Percentiles rank a stretch among this genome's conserved stretches.
phyloP scores from a whole-genome alignment of 2,329 filamentous ascomycete genomes.

The Hypomyces rosellus region DNA sequence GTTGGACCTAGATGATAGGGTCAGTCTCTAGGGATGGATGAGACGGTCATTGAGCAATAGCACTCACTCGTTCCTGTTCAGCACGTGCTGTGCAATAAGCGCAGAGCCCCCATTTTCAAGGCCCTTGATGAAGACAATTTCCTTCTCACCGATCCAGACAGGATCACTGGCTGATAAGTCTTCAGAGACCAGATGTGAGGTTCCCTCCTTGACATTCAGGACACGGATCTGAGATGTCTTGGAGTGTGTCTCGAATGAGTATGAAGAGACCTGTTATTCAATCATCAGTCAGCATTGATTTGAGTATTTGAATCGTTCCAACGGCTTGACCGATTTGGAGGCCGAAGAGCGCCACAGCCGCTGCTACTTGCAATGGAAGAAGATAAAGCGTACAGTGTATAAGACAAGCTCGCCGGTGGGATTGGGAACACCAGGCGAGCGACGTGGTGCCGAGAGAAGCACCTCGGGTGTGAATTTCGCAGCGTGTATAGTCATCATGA shows the following conservation, averaged over 20 bases:
- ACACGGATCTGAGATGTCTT: slow-evolving; percentile 64
- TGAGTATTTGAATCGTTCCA: too few relatives aligned
- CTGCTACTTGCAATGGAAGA: too few relatives aligned
- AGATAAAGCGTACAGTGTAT: slow-evolving; percentile 46
- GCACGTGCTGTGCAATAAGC: slow-evolving; percentile 35
- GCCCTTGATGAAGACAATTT: slow-evolving; percentile 50
- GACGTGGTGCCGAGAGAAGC: slow-evolving; percentile 67
- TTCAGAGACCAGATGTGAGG: slow-evolving; percentile 59
- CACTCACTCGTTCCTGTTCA: slow-evolving; percentile 34
- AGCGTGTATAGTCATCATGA: slow-evolving; percentile 62
- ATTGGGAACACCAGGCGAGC: slow-evolving; percentile 66
- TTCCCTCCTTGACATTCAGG: slow-evolving; percentile 61
- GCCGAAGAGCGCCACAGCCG: neutral
- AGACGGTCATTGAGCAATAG: neutral
- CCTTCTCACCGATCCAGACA: slow-evolving; percentile 66
- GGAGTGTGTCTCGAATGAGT: slow-evolving; percentile 71
- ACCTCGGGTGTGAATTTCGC: slow-evolving; percentile 71
- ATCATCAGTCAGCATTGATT: neutral
- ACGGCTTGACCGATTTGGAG: neutral
- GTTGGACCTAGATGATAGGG: slow-evolving; percentile 1
- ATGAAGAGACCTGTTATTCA: slow-evolving; percentile 55
- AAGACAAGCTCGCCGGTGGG: slow-evolving; percentile 56
- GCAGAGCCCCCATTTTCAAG: slow-evolving; percentile 41
- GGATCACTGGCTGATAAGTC: slow-evolving; percentile 62
- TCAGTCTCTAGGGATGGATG: slow-evolving; percentile 12